Conservation (phyloP, 805 yeast genomes). For the Maudiozyma bulderi region DNA sequence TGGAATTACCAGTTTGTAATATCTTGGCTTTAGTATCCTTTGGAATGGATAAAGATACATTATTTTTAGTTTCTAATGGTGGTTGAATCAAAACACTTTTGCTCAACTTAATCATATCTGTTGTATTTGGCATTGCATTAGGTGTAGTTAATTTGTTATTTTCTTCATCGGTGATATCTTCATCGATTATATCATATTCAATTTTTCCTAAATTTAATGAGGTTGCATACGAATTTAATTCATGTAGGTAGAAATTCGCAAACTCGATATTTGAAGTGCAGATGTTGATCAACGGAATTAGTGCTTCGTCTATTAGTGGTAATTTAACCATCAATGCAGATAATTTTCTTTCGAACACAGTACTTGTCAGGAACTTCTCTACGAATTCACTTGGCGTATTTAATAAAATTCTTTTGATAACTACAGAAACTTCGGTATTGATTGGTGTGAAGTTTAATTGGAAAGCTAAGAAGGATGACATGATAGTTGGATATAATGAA, state of each 20-base stretch:
- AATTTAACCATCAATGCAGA: constrained; percentile 57
- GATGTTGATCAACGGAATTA: constrained; percentile 52
- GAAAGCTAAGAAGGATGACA: constrained; percentile 29
- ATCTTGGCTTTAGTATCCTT: constrained; percentile 63
- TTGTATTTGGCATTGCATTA: neutral
- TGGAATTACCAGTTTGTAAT: constrained; percentile 25
- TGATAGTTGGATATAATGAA: constrained; percentile 38
- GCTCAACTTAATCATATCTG: constrained; percentile 42
- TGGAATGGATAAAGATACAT: constrained; percentile 37
- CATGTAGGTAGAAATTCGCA: constrained; percentile 53
- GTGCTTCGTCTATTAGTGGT: constrained; percentile 44
- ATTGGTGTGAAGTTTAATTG: constrained; percentile 40
- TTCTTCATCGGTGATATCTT: constrained; percentile 4
- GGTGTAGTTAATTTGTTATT: neutral
- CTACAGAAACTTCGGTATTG: constrained; percentile 26
- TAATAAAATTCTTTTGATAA: constrained; percentile 23
- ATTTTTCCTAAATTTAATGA: constrained; percentile 32
- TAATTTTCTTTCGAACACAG: constrained; percentile 28
- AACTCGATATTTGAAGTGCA: constrained; percentile 54
- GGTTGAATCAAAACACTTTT: constrained; percentile 43
- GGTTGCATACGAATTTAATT: constrained; percentile 54
- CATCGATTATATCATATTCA: constrained; percentile 35
- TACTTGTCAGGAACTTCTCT: constrained; percentile 31
- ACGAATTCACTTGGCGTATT: constrained; percentile 30
- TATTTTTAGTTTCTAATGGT: constrained; percentile 42